A percentile compares a stretch with the other conserved stretches of the same genome.
Evolutionary conservation across 2,329 filamentous ascomycete species (phyloP).

Genomic region (Gremmenia infestans): DNA sequence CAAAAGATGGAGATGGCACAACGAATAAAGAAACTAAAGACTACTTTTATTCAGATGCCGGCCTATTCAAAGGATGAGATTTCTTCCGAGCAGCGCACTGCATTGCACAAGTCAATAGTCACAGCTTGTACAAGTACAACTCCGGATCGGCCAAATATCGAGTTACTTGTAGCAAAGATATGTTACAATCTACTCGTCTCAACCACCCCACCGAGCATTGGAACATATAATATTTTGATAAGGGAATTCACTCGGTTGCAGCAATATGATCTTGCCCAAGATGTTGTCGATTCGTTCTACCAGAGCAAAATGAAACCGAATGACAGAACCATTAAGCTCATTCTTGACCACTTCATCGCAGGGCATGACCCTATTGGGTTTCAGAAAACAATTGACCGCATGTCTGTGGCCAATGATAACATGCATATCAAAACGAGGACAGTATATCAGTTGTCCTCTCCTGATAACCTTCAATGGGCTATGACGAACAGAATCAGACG

Average conservation of each 20-base stretch:
- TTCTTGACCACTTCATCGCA: conserved; percentile 28
- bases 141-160: conserved; percentile 12
- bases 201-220: conserved; percentile 55
- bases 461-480: conserved; percentile 22
- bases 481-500: conserved; percentile 18
- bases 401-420: conserved; percentile 22
- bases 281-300: conserved; percentile 47
- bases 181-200: conserved; percentile 63
- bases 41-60: conserved; percentile 16
- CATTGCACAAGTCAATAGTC: conserved; percentile 22
- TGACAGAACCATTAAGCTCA: conserved; percentile 21
- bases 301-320: conserved; percentile 30
- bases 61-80: conserved; percentile 15
- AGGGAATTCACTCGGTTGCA: conserved; percentile 54
- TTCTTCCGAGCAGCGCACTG: conserved; percentile 12
- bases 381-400: conserved; percentile 21
- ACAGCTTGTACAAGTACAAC: conserved; percentile 15
- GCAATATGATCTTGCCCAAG: conserved; percentile 45
- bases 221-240: conserved; percentile 68
- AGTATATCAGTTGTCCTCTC: conserved; percentile 5
- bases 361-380: conserved; percentile 23
- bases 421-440: conserved; percentile 16
- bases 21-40: conserved; percentile 15
- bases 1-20: conserved; percentile 16
- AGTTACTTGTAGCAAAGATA: conserved; percentile 35